phyloP scores from a whole-genome alignment of 148 eudicot genomes.

The Cornus kousa region DNA sequence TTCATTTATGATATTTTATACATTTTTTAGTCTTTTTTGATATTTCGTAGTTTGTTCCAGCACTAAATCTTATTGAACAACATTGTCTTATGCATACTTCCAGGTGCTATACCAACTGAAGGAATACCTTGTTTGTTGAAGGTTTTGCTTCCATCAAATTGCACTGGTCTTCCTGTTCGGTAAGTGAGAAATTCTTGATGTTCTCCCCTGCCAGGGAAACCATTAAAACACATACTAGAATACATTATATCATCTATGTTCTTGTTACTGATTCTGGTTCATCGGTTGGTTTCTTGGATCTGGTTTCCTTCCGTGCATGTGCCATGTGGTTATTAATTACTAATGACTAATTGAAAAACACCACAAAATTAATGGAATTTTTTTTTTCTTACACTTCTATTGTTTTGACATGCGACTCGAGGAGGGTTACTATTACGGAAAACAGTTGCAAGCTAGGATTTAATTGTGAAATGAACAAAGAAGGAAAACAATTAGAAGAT shows the following conservation, averaged over 20 bases:
- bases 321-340: not conserved
- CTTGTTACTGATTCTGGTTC: not conserved
- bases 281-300: not conserved
- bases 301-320: not conserved
- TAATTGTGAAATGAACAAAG: not conserved
- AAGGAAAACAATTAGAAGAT: too few relatives aligned
- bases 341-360: not conserved
- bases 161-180: conserved; percentile 82
- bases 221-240: not conserved
- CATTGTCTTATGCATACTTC: conserved; percentile 11
- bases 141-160: conserved; percentile 80
- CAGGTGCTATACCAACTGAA: conserved; percentile 95
- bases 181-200: conserved; percentile 39
- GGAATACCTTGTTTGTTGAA: conserved; percentile 89
- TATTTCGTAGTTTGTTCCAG: not conserved
- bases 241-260: not conserved
- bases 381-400: not conserved
- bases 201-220: not conserved
- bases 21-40: not conserved
- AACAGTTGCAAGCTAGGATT: not conserved
- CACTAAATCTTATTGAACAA: not conserved
- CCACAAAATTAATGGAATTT: not conserved
- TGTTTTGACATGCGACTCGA: not conserved
- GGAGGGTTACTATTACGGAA: too few relatives aligned
- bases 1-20: not conserved